Percentiles rank a stretch among this genome's conserved stretches.
Conservation (phyloP, 352 stramenopile species). For the Pythium chondricola region DNA sequence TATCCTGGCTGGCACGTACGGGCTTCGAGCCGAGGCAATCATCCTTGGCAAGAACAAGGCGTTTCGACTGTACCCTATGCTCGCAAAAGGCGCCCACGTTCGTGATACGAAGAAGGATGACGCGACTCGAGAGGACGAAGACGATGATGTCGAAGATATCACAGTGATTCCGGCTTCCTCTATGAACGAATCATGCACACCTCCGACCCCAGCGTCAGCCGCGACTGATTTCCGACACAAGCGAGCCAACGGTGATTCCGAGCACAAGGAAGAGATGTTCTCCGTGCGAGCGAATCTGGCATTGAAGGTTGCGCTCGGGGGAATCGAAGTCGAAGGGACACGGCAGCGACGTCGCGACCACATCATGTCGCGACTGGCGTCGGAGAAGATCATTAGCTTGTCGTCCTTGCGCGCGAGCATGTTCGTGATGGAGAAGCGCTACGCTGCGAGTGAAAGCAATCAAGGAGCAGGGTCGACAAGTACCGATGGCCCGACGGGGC, state of each 20-base stretch:
- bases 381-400: constrained; percentile 75
- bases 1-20: constrained; percentile 61
- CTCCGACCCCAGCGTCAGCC: not conserved
- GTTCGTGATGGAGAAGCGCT: constrained; percentile 58
- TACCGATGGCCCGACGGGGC: constrained; percentile 3
- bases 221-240: constrained; percentile 11
- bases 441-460: constrained; percentile 13
- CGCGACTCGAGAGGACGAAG: not conserved
- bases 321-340: constrained; percentile 52
- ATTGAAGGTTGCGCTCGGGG: constrained; percentile 51
- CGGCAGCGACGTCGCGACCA: constrained; percentile 48
- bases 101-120: too few relatives aligned
- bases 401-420: constrained; percentile 72
- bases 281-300: constrained; percentile 46
- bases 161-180: constrained; percentile 8
- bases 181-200: not conserved
- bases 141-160: constrained; percentile 14
- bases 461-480: too few relatives aligned
- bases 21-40: constrained; percentile 61
- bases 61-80: constrained; percentile 55
- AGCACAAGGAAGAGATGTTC: constrained; percentile 22
- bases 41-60: constrained; percentile 81
- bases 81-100: too few relatives aligned
- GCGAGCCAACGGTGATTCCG: constrained; percentile 9
- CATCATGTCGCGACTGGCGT: constrained; percentile 47